Conservation (phyloP, 192 early-diverging fungal genomes). For the Coemansia sp. region DNA sequence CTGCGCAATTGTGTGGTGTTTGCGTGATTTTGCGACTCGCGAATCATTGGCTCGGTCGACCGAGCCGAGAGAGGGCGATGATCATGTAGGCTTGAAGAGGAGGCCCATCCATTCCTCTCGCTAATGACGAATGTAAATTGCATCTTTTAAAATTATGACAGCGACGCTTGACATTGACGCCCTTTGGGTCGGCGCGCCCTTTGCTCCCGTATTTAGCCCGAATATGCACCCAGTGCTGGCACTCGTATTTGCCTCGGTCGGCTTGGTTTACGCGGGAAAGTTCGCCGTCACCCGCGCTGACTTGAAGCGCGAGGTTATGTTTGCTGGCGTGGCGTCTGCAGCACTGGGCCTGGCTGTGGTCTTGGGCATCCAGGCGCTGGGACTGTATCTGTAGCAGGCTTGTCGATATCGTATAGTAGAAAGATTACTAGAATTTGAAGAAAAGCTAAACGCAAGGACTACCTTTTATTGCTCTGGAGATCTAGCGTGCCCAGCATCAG, state of each 20-base stretch:
- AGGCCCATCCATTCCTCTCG: not conserved
- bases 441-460: not conserved
- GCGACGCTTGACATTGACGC: slow-evolving; percentile 14
- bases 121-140: not conserved
- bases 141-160: slow-evolving; percentile 5
- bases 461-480: slow-evolving; percentile 12
- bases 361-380: slow-evolving; percentile 31
- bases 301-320: slow-evolving; percentile 20
- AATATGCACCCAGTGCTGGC: slow-evolving; percentile 33
- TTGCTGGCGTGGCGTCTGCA: slow-evolving; percentile 32
- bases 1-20: not conserved
- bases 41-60: too few species aligned
- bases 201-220: slow-evolving; percentile 27
- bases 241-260: slow-evolving; percentile 21
- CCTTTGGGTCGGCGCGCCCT: slow-evolving; percentile 33
- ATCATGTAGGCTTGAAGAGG: too few species aligned
- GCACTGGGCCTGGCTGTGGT: slow-evolving; percentile 42
- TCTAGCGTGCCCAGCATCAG: slow-evolving; percentile 49
- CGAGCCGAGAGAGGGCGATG: too few species aligned
- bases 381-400: slow-evolving; percentile 37
- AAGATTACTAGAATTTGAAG: not conserved
- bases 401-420: not conserved
- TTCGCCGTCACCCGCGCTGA: slow-evolving; percentile 29
- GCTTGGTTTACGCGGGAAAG: slow-evolving; percentile 40
- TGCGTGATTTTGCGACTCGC: too few species aligned